These are phyloP conservation scores for Beta corolliflora DNA, from an alignment of 179 eudicot genomes.

Conservation along the genomic window DNA sequence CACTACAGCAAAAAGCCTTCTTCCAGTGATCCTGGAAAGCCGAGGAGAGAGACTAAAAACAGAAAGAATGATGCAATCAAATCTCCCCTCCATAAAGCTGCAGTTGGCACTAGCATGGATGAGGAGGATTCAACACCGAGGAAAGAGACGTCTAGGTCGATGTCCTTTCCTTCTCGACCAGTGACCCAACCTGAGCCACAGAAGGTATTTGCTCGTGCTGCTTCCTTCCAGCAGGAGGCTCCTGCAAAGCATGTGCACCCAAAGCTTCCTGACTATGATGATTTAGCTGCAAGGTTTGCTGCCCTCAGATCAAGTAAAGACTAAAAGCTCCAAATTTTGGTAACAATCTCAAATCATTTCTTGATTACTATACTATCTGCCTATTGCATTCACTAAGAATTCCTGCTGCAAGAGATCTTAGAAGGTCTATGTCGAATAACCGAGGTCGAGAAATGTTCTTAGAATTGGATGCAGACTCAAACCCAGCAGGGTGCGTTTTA, in stretches of 20 bases:
- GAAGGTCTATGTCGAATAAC: constrained; percentile 8
- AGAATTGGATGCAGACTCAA: constrained; percentile 5
- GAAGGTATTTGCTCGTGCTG: constrained; percentile 69
- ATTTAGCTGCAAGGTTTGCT: constrained; percentile 87
- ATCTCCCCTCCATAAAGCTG: constrained; percentile 29
- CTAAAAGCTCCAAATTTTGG: constrained; percentile 27
- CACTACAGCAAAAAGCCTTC: constrained; percentile 81
- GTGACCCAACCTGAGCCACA: constrained; percentile 41
- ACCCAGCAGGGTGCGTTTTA: background rate
- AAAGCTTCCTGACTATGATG: constrained; percentile 94
- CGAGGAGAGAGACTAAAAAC: constrained; percentile 44
- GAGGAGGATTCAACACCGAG: constrained; percentile 32
- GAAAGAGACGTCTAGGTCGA: constrained; percentile 52
- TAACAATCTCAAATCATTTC: constrained; percentile 11
- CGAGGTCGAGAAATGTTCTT: background rate
- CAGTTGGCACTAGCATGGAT: constrained; percentile 17
- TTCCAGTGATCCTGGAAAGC: constrained; percentile 43
- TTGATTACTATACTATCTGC: constrained; percentile 3
- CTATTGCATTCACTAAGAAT: constrained; percentile 14
- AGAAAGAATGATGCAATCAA: constrained; percentile 26
- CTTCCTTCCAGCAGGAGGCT: constrained; percentile 72
- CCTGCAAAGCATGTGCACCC: constrained; percentile 91
- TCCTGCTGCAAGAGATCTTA: background rate
- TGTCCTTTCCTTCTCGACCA: constrained; percentile 71
- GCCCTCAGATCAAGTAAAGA: constrained; percentile 52